Conservation (phyloP, 2,329 filamentous ascomycete genomes). For the Aspergillus ochraceus region DNA sequence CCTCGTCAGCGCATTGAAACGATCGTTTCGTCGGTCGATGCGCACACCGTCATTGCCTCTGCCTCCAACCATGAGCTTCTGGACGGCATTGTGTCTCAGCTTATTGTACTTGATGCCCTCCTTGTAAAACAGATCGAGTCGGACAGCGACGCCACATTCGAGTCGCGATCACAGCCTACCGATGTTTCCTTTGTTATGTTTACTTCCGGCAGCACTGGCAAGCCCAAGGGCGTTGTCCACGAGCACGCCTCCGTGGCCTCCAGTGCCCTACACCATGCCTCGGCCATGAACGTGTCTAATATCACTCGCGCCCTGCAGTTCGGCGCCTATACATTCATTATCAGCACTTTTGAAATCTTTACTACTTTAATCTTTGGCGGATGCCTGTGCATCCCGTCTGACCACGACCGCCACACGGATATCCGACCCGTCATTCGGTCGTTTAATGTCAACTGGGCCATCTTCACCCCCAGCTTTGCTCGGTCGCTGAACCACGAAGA, state of each 20-base stretch:
- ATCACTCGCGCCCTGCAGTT: conserved; percentile 45
- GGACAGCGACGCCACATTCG: conserved; percentile 28
- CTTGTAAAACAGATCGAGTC: background rate
- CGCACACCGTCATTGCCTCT: background rate
- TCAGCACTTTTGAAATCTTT: conserved; percentile 28
- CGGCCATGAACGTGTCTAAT: conserved; percentile 44
- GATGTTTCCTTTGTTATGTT: conserved; percentile 60
- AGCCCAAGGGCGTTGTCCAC: conserved; percentile 57
- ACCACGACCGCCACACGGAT: conserved; percentile 43
- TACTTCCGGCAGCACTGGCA: conserved; percentile 25
- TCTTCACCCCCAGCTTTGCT: conserved; percentile 9
- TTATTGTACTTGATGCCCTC: background rate
- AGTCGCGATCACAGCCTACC: conserved; percentile 39
- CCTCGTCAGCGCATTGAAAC: conserved; percentile 8
- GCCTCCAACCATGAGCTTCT: background rate
- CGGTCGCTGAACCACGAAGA: conserved; percentile 35
- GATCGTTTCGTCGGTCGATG: background rate
- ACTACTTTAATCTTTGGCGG: conserved; percentile 17
- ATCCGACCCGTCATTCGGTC: conserved; percentile 44
- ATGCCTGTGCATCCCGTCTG: conserved; percentile 48
- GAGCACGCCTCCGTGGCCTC: conserved; percentile 57
- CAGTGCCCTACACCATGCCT: conserved; percentile 47
- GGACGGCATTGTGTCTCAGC: background rate
- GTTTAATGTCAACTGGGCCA: conserved; percentile 4
- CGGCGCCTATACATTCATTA: conserved; percentile 36